Conservation (phyloP, 345 rosid species). For the Pseudoturritis turrita region DNA sequence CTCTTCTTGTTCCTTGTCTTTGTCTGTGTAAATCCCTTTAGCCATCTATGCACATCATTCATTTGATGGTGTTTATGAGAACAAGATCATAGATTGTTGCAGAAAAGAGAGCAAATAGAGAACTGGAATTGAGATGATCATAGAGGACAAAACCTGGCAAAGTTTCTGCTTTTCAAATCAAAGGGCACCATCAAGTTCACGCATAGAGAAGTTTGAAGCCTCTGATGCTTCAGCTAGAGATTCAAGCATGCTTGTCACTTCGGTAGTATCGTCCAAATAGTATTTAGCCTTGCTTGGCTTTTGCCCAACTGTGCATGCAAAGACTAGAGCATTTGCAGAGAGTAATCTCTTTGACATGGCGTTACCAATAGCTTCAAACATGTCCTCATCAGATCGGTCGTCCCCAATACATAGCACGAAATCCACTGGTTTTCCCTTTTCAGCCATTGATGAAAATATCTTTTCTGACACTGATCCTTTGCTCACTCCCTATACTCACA, state of each 20-base stretch:
- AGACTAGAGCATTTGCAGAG: slow-evolving; percentile 28
- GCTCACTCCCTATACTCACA: slow-evolving; percentile 33
- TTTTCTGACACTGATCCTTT: slow-evolving; percentile 37
- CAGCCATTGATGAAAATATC: slow-evolving; percentile 34
- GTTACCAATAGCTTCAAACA: slow-evolving; percentile 40
- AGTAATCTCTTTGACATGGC: slow-evolving; percentile 33
- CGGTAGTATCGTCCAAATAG: slow-evolving; percentile 46
- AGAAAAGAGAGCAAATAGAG: neutral
- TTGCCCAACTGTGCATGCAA: slow-evolving; percentile 92
- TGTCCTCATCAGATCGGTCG: slow-evolving; percentile 38
- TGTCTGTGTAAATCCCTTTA: neutral
- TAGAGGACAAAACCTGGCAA: slow-evolving; percentile 17
- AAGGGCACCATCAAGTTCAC: slow-evolving; percentile 28
- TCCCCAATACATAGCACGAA: slow-evolving; percentile 39
- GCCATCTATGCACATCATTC: slow-evolving; percentile 25
- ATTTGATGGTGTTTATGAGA: slow-evolving; percentile 1
- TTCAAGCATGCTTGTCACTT: slow-evolving; percentile 38
- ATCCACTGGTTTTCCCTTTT: slow-evolving; percentile 31
- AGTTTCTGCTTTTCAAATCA: slow-evolving; percentile 14
- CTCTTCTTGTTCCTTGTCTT: slow-evolving; percentile 13
- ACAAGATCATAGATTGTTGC: neutral
- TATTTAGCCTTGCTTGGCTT: slow-evolving; percentile 98
- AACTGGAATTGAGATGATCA: neutral
- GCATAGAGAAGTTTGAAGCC: slow-evolving; percentile 25
- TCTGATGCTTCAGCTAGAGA: slow-evolving; percentile 38